Base-by-base conservation (phyloP, 2,329 filamentous ascomycete genomes). In the Alternaria metachromatica region DNA sequence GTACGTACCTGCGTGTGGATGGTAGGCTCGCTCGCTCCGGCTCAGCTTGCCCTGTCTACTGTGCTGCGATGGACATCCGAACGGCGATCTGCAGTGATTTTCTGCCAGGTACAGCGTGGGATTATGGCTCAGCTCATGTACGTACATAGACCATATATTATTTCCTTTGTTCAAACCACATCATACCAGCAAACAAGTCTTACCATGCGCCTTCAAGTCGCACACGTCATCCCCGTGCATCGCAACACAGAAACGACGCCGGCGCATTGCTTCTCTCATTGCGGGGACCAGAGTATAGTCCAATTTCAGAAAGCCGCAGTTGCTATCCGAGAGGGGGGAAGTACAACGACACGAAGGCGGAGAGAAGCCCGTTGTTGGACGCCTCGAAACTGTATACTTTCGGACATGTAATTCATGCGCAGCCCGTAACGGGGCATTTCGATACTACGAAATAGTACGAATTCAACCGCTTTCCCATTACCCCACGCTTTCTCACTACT, bases 41-140 rank as follows among this genome's bases (percentile, higher is more conserved):
- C 48, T 54, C 55, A 50, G 54, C 48, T 53, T 54, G 48, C 53
- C 66, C 60, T 51, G 60, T 55, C 51, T 60, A n/a, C 8, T 41
- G 33, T n/a, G 37, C 37, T 41, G 37, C 37, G 37, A 6, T 41
- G 37, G 37, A 41, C n/a, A 48, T 51, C 37, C 45, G 55, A 18
- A 54, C 20, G 48, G 46, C 23, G 61, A 70, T 71, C 67, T 62
- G 54, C 48, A 58, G 55, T 64, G 65, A 70, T 68, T 63, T 37
- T 59, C 58, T 68, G 65, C 65, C 67, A 71, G 69, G 69, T 70
- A 70, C 69, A 60, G 44, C 60, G 55, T 18, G 20, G 46, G 37
- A 41, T 59, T 37, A n/a, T 46, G 33, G 30, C 49, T 53, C 49
- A 53, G 49, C 49, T 53, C 28, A 12, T 41, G 49, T 53, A 53